These are phyloP conservation scores for Hypseocharis bilobata DNA, from an alignment of 441 rosid genomes.

Conservation along the genomic window DNA sequence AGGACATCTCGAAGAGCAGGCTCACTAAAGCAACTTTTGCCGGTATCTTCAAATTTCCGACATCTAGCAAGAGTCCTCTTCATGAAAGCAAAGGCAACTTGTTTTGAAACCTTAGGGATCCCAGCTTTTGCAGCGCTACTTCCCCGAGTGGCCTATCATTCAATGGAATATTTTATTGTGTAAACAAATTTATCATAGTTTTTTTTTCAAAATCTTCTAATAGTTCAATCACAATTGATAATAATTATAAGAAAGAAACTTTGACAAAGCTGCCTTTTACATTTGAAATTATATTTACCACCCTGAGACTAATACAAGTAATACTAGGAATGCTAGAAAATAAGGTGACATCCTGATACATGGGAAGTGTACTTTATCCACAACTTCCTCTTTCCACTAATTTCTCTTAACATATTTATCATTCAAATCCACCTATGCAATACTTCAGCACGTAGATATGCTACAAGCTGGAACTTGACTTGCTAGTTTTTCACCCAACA, in stretches of 20 bases:
- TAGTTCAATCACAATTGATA: not conserved
- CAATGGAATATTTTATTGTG: not conserved
- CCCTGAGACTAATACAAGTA: not conserved
- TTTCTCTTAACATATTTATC: not conserved
- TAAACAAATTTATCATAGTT: too few species aligned
- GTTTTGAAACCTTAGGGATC: conserved; percentile 43
- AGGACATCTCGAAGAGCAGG: conserved; percentile 42
- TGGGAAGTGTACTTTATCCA: too few species aligned
- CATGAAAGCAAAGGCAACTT: conserved; percentile 39
- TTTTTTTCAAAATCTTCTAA: not conserved
- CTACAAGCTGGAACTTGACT: too few species aligned
- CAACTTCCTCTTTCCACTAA: too few species aligned
- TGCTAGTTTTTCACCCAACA: too few species aligned
- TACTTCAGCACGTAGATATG: too few species aligned
- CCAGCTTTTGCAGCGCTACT: conserved; percentile 36
- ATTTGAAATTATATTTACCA: not conserved
- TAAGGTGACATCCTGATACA: not conserved
- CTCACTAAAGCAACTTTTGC: conserved; percentile 48
- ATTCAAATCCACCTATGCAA: too few species aligned
- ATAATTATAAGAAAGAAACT: too few species aligned
- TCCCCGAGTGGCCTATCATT: conserved; percentile 44
- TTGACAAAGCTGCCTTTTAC: too few species aligned
- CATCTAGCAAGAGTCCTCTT: conserved; percentile 50
- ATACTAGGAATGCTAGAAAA: too few species aligned
- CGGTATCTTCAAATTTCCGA: conserved; percentile 44